Evolutionary conservation across 495 filamentous ascomycete species (phyloP), one percentile per base, ranked within the genome.

Genomic region (Oidiodendron maius): DNA sequence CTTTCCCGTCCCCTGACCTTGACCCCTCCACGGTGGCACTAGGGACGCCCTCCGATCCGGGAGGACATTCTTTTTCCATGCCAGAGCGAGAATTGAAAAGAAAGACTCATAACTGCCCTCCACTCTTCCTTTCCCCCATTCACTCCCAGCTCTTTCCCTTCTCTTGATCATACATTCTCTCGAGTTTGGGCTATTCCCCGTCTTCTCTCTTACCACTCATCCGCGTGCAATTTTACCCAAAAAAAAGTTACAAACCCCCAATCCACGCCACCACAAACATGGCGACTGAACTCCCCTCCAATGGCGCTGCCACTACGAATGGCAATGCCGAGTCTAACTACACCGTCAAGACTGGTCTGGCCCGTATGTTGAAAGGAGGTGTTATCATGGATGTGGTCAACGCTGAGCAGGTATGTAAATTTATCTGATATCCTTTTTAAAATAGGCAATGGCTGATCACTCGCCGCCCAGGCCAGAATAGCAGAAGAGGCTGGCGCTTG

Each of bases 341-440:
- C 26, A 54, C 50, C 4, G 53, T 57, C 78, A 98, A 98, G 79
- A 86, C 86, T 37, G 93, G 93, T 24, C 72, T 98, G 46, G 93
- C 93, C 17, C 83, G 91, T 63, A 98, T 98, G 93, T 69, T 98
- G 62, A 95, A 97, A 73, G 93, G 93, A 64, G 93, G 93, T 53
- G 93, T 98, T 30, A 98, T 98, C 65, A 98, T 98, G 93, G 93
- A 98, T 65, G 93, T 97, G 46, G 90, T 96, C 32, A 90, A 91
- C 63, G 87, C 90, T 15, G 83, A 86, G 55, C 90, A 98, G 76
- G 85, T 85, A 71, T 12, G 26, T 13, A 34, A 25, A 44, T 1
- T 4, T 20, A 15, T 5, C 6, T 24, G 26, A 21, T 40, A 26
- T 18, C 35, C n/a, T n/a, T n/a, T n/a, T n/a, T n/a, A n/a, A n/a